Conservation (phyloP, 1,284 basidiomycete genomes). For the Cutaneotrichosporon cutaneum region DNA sequence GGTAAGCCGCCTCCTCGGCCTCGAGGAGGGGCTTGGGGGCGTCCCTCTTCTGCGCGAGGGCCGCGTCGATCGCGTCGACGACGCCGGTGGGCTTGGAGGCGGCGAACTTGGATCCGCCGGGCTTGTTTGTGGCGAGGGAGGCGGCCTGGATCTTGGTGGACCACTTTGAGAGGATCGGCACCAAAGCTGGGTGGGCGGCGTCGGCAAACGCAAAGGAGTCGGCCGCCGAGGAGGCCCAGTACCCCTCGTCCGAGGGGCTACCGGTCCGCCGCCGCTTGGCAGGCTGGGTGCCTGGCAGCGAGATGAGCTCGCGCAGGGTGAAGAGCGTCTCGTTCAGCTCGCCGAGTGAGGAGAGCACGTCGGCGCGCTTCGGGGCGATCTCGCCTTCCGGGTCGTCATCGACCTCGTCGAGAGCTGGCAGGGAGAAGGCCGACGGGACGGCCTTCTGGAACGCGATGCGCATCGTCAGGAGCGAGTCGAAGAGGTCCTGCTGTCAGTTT, state of each 20-base stretch:
- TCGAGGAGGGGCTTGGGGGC: constrained; percentile 54
- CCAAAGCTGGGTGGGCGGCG: constrained; percentile 63
- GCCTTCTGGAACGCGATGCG: constrained; percentile 87
- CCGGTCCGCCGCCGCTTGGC: constrained; percentile 14
- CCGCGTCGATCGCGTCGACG: constrained; percentile 45
- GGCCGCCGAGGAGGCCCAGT: constrained; percentile 39
- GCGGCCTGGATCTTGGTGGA: constrained; percentile 89
- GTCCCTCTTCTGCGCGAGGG: constrained; percentile 39
- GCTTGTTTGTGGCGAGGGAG: constrained; percentile 55
- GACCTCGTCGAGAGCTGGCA: constrained; percentile 14
- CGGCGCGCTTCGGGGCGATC: constrained; percentile 28
- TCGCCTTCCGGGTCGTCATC: constrained; percentile 35
- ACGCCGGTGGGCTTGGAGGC: constrained; percentile 54
- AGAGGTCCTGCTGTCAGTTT: constrained; percentile 62
- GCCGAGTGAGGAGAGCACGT: constrained; percentile 37
- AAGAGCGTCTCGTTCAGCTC: constrained; percentile 56
- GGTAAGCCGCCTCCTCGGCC: constrained; percentile 82
- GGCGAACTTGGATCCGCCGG: constrained; percentile 58
- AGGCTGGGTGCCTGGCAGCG: constrained; percentile 33
- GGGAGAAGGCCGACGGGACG: constrained; percentile 56
- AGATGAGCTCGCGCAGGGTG: constrained; percentile 62
- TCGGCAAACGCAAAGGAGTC: constrained; percentile 42
- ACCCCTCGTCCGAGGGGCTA: constrained; percentile 29
- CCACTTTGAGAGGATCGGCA: constrained; percentile 84
- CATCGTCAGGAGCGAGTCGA: constrained; percentile 79